These are phyloP conservation scores for Mycena vitilis DNA, from an alignment of 768 basidiomycete genomes.

Conservation along the genomic window DNA sequence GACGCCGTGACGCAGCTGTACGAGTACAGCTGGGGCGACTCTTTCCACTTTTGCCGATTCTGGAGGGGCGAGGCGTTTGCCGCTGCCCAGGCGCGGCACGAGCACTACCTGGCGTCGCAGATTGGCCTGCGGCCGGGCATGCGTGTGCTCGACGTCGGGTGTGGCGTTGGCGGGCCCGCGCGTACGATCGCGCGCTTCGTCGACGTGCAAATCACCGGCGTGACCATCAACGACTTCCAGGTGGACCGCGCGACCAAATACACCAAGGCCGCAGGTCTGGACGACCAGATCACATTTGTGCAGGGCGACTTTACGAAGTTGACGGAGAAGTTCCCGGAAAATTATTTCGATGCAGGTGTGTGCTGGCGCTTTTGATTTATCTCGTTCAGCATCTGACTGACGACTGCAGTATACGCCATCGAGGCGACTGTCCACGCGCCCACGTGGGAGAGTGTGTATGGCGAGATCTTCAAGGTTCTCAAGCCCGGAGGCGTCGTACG, in stretches of 20 bases:
- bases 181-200: constrained; percentile 94
- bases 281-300: constrained; percentile 82
- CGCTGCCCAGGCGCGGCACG: constrained; percentile 90
- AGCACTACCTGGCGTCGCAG: constrained; percentile 94
- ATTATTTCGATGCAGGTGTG: constrained; percentile 86
- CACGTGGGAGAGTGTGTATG: constrained; percentile 94
- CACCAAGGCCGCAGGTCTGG: constrained; percentile 79
- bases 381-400: not conserved
- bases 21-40: constrained; percentile 92
- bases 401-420: constrained; percentile 86
- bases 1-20: constrained; percentile 96
- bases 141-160: constrained; percentile 98
- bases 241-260: constrained; percentile 85
- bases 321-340: constrained; percentile 89
- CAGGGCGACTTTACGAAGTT: constrained; percentile 99
- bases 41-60: constrained; percentile 98
- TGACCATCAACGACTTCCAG: constrained; percentile 99
- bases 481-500: constrained; percentile 96
- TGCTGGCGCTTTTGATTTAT: not conserved
- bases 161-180: constrained; percentile 97
- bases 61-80: constrained; percentile 88
- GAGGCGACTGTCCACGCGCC: constrained; percentile 99
- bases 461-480: constrained; percentile 91
- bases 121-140: constrained; percentile 90
- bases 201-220: constrained; percentile 83